These are phyloP conservation scores for Tothia fuscella DNA, from an alignment of 2,329 filamentous ascomycete species.

Conservation along the genomic window DNA sequence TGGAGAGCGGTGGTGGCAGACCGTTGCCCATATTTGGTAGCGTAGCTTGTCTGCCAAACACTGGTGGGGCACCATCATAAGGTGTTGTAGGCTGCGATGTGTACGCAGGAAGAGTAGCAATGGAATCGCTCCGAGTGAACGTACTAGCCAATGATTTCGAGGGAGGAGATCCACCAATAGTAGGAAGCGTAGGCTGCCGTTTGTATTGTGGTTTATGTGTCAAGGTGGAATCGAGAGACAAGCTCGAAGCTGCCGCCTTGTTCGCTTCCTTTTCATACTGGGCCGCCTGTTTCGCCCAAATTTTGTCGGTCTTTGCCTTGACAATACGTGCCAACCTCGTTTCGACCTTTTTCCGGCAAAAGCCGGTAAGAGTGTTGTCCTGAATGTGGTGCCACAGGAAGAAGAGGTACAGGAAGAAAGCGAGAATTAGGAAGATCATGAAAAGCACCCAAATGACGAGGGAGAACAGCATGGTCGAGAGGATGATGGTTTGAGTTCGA, in stretches of 20 bases:
- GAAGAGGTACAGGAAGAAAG: slow-evolving; percentile 66
- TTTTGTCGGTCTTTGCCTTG: slow-evolving; percentile 75
- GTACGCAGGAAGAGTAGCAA: slow-evolving; percentile 50
- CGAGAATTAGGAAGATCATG: slow-evolving; percentile 59
- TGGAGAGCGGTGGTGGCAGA: slow-evolving; percentile 31
- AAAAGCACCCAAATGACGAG: slow-evolving; percentile 80
- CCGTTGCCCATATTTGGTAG: slow-evolving; percentile 32
- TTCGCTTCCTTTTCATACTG: slow-evolving; percentile 42
- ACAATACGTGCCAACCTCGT: slow-evolving; percentile 75
- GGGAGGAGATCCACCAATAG: slow-evolving; percentile 43
- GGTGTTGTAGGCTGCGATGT: slow-evolving; percentile 47
- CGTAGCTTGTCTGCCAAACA: slow-evolving; percentile 23
- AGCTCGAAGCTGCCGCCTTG: slow-evolving; percentile 17
- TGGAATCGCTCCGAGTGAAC: slow-evolving; percentile 45
- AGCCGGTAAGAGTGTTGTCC: slow-evolving; percentile 70
- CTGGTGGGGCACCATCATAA: slow-evolving; percentile 21
- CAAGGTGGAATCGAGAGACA: slow-evolving; percentile 8
- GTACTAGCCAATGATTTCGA: slow-evolving; percentile 38
- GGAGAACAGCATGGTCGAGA: slow-evolving; percentile 88
- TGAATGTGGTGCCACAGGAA: slow-evolving; percentile 89
- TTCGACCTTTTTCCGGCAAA: slow-evolving; percentile 88
- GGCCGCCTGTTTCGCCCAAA: slow-evolving; percentile 62
- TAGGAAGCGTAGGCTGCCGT: slow-evolving; percentile 57
- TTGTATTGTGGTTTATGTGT: slow-evolving; percentile 31
- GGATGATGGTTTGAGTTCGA: slow-evolving; percentile 66